Base-by-base conservation (phyloP, 768 basidiomycete species). In the Naematelia encephala region DNA sequence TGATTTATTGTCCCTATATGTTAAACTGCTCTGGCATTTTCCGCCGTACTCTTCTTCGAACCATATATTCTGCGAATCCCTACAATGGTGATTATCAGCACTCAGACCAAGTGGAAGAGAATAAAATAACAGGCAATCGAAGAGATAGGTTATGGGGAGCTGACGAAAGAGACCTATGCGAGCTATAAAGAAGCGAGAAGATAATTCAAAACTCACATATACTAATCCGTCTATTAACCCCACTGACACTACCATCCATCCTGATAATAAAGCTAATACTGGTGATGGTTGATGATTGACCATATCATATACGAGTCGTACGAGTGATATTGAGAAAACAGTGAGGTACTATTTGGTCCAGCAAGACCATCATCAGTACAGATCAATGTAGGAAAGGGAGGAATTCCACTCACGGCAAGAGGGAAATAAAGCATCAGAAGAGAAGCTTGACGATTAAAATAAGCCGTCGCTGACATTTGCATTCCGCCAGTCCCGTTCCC, bases 381-480 rank as follows among this genome's bases (percentile, higher is more conserved):
- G 46, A 47, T 47, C 46, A 47, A 26, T 8, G 11, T 21, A 44
- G 19, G 19, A 13, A 0, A 12, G 13, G 2, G 50, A 21, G 8
- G 47, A 11, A 45, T 48, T 22, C 5, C 10, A 73, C 72, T 73
- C 63, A 73, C 72, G 11, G 75, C 72, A 19, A 77, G 54, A 11
- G 75, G 75, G 64, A 77, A 74, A 51, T 73, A 77, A 39, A 77
- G 57, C 75, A 77, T 77, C 54, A 77, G 61, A 29, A 77, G 54
- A 52, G 71, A 72, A 5, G 75, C 75, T 61, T 77, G 75, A 23
- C 75, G 61, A 52, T 77, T 77, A 59, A 74, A 72, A 46, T 77
- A 77, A 26, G 67, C 67, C 46, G 73, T 51, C 10, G 75, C 73
- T n/a, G 68, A 70, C 39, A 72, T 58, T 54, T 67, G 66, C 11